Evolutionary conservation across 2,329 filamentous ascomycete species (phyloP), one percentile per base, ranked within the genome.

Genomic region (Stagonosporopsis cucurbitacearum): DNA sequence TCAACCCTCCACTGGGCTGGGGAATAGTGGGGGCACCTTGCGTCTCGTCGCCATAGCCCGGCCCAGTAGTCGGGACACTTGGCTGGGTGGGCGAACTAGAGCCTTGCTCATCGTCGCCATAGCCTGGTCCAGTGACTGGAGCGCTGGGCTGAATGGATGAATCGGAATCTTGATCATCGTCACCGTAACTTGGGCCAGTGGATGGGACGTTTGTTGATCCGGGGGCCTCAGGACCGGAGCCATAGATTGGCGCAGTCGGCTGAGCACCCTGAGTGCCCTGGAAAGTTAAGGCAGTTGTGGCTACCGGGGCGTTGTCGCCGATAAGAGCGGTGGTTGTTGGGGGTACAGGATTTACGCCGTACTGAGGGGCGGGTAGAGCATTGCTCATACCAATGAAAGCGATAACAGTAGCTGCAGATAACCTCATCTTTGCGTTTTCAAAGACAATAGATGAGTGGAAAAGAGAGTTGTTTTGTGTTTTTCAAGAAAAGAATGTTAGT

Each of bases 241-340:
- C 35, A 25, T 11, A 11, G 28, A 13, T 30, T 17, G 47, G 39
- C 0, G 22, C 47, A 20, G 37, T 42, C 26, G 47, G 47, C 39
- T 43, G 37, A 23, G 8, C 35, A 4, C 22, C 23, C 11, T 50
- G 36, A 13, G 25, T 33, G 25, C 23, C 23, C 12, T 48, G 36
- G 36, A 26, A 25, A 17, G 40, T n/a, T 17, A 32, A 17, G 30
- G 41, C 22, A 8, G 22, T 20, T 4, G 49, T 52, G 25, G 8
- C 19, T 17, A 28, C 23, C 13, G 41, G 23, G 30, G 6, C 40
- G 19, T 15, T 23, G 17, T 30, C 30, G 25, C 28, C 11, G 39
- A 12, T 32, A 33, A 30, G 48, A 13, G 54, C 20, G n/a, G 11
- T 25, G 40, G 44, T 47, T 37, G 43, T 37, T 62, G 71, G 32